phyloP scores from a whole-genome alignment of 2,329 filamentous ascomycete genomes.

The Paecilomyces dactylethromorphus region DNA sequence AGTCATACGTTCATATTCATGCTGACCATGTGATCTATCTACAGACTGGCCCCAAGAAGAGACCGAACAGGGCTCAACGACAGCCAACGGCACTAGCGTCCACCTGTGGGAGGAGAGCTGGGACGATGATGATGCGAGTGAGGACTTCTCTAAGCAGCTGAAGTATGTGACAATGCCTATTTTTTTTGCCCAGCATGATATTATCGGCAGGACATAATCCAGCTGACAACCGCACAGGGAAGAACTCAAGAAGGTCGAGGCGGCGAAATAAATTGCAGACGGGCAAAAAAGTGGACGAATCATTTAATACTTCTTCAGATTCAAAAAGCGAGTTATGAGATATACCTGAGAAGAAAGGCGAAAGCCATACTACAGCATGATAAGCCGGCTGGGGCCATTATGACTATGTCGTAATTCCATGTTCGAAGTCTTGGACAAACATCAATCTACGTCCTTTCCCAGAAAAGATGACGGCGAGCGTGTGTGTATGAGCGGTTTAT shows the following conservation, averaged over 20 bases:
- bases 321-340: neutral
- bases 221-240: conserved; percentile 33
- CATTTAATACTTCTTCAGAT: neutral
- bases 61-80: conserved; percentile 59
- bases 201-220: neutral
- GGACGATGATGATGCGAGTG: conserved; percentile 96
- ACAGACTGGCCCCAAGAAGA: conserved; percentile 91
- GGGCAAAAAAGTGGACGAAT: conserved; percentile 7
- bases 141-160: conserved; percentile 92
- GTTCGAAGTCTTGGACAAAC: neutral
- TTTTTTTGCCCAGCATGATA: neutral
- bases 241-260: conserved; percentile 90
- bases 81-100: conserved; percentile 52
- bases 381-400: neutral
- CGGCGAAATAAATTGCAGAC: conserved; percentile 57
- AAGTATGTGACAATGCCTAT: conserved; percentile 55
- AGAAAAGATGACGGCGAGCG: neutral
- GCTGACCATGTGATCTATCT: conserved; percentile 6
- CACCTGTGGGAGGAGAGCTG: conserved; percentile 99
- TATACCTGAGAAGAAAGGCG: neutral
- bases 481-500: neutral
- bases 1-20: neutral
- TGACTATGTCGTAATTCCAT: neutral
- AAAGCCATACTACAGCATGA: neutral
- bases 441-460: neutral